Conservation (phyloP, 73 alveolate genomes). For the Tetrahymena borealis region DNA sequence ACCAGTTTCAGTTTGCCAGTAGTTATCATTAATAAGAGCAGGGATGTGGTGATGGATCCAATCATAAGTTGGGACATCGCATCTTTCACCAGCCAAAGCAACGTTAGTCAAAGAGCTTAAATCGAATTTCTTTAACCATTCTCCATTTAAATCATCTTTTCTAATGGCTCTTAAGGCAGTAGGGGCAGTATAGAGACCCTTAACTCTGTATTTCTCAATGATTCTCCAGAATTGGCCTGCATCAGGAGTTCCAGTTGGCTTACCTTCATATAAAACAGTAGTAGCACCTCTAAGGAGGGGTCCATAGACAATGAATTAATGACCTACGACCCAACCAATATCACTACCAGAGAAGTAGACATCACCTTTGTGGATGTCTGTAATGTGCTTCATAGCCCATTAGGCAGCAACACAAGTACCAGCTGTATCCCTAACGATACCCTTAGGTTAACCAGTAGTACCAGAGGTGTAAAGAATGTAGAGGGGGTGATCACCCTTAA, state of each 20-base stretch:
- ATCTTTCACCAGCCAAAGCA: conserved; percentile 96
- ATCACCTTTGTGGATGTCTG: conserved; percentile 78
- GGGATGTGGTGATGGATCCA: conserved; percentile 72
- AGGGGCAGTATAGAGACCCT: conserved; percentile 94
- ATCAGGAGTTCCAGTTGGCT: conserved; percentile 93
- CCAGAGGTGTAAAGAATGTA: conserved; percentile 99
- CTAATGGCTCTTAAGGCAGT: conserved; percentile 98
- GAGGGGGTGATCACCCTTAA: conserved; percentile 83
- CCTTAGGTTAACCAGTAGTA: conserved; percentile 99
- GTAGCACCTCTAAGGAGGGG: conserved; percentile 98
- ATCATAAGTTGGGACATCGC: conserved; percentile 96
- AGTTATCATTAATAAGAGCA: conserved; percentile 89
- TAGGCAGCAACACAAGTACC: conserved; percentile 91
- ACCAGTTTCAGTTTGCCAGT: conserved; percentile 99
- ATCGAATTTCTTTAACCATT: conserved; percentile 69
- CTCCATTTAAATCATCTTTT: conserved; percentile 94
- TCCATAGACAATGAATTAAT: conserved; percentile 97
- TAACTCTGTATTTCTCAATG: conserved; percentile 80
- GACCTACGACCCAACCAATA: conserved; percentile 99
- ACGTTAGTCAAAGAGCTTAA: conserved; percentile 58
- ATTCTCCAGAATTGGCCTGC: conserved; percentile 94
- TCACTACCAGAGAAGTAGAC: conserved; percentile 95
- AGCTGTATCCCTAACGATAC: conserved; percentile 96
- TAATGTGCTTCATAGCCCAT: conserved; percentile 86
- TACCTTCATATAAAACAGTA: conserved; percentile 94